Conservation (phyloP, 257 asterid genomes). For the Solanum sitiens region DNA sequence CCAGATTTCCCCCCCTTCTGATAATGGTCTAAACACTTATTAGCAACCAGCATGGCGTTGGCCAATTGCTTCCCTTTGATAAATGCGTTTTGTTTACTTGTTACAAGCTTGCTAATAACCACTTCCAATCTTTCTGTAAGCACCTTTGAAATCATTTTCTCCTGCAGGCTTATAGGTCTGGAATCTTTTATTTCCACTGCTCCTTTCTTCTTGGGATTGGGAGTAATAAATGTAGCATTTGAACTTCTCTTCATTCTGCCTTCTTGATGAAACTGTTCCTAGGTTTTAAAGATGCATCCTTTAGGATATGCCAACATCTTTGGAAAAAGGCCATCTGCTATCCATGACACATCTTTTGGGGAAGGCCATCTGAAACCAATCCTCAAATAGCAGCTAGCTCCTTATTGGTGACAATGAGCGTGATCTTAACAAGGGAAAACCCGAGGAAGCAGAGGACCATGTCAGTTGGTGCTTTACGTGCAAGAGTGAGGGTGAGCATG, state of each 20-base stretch:
- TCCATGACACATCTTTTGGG: background rate
- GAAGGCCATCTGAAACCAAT: background rate
- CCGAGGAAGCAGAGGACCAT: background rate
- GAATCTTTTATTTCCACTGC: background rate
- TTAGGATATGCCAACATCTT: background rate
- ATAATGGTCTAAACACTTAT: background rate
- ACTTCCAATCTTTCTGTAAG: background rate
- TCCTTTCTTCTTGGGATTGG: background rate
- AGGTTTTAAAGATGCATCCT: background rate
- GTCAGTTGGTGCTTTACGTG: background rate
- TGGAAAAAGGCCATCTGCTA: background rate
- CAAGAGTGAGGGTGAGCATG: background rate
- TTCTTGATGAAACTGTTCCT: background rate
- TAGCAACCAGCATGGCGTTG: background rate
- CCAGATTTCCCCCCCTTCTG: background rate
- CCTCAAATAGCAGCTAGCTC: background rate
- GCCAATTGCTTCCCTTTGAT: background rate
- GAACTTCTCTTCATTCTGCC: background rate
- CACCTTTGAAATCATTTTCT: background rate
- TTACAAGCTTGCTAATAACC: background rate
- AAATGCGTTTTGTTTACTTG: background rate
- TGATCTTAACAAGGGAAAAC: background rate
- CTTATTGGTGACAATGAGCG: background rate
- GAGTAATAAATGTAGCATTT: background rate
- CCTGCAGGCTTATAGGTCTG: background rate